A percentile compares a stretch with the other conserved stretches of the same genome.
Evolutionary conservation across 2,329 filamentous ascomycete species (phyloP).

Genomic region (Blastomyces parvus): DNA sequence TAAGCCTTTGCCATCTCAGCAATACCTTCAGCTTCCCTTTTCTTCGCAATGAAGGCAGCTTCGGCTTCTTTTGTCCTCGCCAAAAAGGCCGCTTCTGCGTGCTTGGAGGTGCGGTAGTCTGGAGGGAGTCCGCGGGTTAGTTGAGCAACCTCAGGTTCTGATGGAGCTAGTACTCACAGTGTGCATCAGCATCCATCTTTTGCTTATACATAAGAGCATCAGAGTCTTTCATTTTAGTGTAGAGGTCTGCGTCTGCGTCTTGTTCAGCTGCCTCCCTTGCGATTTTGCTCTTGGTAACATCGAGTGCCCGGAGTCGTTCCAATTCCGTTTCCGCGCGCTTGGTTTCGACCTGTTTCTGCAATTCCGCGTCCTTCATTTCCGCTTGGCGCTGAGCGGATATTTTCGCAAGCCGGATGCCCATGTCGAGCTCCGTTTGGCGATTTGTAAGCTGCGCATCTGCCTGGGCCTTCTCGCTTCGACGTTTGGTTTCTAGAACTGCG

Average conservation of each 20-base stretch:
- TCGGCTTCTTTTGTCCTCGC: conserved; percentile 62
- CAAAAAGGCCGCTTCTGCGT: conserved; percentile 47
- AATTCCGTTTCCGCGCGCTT: conserved; percentile 71
- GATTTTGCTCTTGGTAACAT: conserved; percentile 64
- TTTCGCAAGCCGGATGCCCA: conserved; percentile 65
- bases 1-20: conserved; percentile 74
- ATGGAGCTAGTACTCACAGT: conserved; percentile 20
- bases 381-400: conserved; percentile 64
- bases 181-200: conserved; percentile 34
- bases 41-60: conserved; percentile 49
- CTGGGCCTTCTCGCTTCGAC: conserved; percentile 68
- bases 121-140: conserved; percentile 8
- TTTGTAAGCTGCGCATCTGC: conserved; percentile 70
- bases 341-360: conserved; percentile 67
- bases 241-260: conserved; percentile 42
- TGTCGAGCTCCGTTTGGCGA: conserved; percentile 60
- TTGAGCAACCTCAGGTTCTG: neutral
- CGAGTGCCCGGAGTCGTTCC: conserved; percentile 65
- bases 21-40: conserved; percentile 69
- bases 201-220: conserved; percentile 40
- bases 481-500: conserved; percentile 72
- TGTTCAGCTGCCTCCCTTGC: conserved; percentile 37
- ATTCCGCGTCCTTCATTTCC: conserved; percentile 67
- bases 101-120: conserved; percentile 26
- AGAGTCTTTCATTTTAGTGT: conserved; percentile 43